Conservation (phyloP, 75 land plant species). For the Gnetum montanum region DNA sequence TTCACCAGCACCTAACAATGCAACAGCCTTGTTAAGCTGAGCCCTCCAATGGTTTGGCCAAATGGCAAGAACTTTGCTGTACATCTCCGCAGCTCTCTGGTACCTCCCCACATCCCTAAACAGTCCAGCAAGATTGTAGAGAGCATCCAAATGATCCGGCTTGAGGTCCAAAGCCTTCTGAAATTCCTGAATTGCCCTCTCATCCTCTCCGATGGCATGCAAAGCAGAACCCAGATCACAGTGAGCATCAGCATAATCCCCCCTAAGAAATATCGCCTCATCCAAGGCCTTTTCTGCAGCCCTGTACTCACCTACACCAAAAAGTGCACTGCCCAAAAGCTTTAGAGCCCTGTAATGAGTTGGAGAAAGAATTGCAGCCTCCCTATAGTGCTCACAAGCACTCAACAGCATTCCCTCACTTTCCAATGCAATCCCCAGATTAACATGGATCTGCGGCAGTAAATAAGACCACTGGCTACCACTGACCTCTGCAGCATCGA, state of each 20-base stretch:
- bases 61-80: slow-evolving; percentile 65
- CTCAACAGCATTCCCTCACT: slow-evolving; percentile 74
- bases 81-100: slow-evolving; percentile 83
- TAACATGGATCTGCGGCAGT: slow-evolving; percentile 94
- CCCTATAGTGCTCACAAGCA: slow-evolving; percentile 98
- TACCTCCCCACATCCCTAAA: slow-evolving; percentile 80
- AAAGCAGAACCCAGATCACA: slow-evolving; percentile 94
- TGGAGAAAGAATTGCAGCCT: slow-evolving; percentile 91
- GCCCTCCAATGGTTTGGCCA: slow-evolving; percentile 88
- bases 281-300: slow-evolving; percentile 94
- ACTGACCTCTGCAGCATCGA: slow-evolving; percentile 69
- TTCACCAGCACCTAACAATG: slow-evolving; percentile 88
- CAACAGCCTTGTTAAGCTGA: slow-evolving; percentile 86
- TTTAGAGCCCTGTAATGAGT: slow-evolving; percentile 91
- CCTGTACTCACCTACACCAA: slow-evolving; percentile 90
- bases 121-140: slow-evolving; percentile 88
- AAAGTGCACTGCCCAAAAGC: slow-evolving; percentile 87
- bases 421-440: slow-evolving; percentile 86
- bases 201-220: slow-evolving; percentile 90
- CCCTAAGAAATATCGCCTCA: slow-evolving; percentile 70
- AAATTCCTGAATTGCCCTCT: slow-evolving; percentile 75
- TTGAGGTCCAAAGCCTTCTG: slow-evolving; percentile 93
- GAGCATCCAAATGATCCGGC: slow-evolving; percentile 88
- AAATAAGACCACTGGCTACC: slow-evolving; percentile 59
- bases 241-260: slow-evolving; percentile 94